phyloP scores from a whole-genome alignment of 441 rosid genomes.

The Pelargonium australe region DNA sequence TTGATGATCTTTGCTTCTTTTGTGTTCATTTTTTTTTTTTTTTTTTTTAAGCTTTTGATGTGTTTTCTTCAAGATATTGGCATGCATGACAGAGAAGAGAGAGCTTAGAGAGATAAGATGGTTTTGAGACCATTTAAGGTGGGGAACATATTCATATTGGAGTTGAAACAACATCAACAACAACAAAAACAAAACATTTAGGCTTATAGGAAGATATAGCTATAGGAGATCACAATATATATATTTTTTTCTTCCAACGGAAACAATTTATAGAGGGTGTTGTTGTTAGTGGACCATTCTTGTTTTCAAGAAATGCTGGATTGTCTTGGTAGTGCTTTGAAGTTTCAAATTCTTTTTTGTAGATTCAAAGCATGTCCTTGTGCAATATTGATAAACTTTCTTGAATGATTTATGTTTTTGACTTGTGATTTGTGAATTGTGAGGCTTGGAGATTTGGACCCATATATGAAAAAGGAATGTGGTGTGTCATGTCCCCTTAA shows the following conservation, averaged over 20 bases:
- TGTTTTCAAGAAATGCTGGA: not conserved
- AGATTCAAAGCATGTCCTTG: too few species aligned
- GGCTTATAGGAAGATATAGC: too few species aligned
- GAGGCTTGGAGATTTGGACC: too few species aligned
- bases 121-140: not conserved
- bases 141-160: not conserved
- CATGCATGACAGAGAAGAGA: not conserved
- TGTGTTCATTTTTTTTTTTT: too few species aligned
- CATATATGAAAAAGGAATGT: not conserved
- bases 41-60: too few species aligned
- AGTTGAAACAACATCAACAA: not conserved
- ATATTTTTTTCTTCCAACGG: not conserved
- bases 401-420: too few species aligned
- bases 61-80: not conserved
- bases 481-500: not conserved
- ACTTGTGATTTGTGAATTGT: too few species aligned
- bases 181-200: too few species aligned
- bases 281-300: not conserved
- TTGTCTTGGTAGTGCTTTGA: not conserved
- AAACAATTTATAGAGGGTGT: not conserved
- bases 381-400: too few species aligned
- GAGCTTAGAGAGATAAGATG: not conserved
- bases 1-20: too few species aligned
- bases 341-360: too few species aligned
- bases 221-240: too few species aligned